Conservation (phyloP, 176 grass and related monocot species). For the Pontederia crassipes region DNA sequence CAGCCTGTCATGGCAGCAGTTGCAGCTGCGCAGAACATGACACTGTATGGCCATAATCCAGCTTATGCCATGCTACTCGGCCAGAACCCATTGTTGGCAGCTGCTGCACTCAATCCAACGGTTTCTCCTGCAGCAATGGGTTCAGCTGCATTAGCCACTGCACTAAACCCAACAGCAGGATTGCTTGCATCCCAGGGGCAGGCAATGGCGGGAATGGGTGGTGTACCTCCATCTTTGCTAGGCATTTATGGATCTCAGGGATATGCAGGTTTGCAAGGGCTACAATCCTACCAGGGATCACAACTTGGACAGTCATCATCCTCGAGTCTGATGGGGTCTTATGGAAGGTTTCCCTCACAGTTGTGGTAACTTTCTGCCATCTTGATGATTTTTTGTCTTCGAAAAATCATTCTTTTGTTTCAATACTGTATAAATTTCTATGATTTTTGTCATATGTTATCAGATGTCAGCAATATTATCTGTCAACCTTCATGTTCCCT, state of each 20-base stretch:
- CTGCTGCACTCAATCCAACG: slow-evolving; percentile 29
- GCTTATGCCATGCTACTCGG: slow-evolving; percentile 36
- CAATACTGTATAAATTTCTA: too few relatives aligned
- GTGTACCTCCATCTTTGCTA: background rate
- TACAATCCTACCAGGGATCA: slow-evolving; percentile 2
- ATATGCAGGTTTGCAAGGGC: background rate
- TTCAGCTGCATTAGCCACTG: slow-evolving; percentile 1
- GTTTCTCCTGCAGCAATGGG: background rate
- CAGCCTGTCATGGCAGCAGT: slow-evolving; percentile 8
- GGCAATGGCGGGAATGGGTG: background rate
- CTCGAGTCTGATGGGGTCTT: background rate
- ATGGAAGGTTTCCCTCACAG: slow-evolving; percentile 1
- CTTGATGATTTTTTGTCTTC: background rate
- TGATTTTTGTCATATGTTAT: too few relatives aligned
- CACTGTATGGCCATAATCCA: slow-evolving; percentile 28
- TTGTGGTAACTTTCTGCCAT: background rate
- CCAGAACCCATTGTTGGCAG: slow-evolving; percentile 44
- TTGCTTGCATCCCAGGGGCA: slow-evolving; percentile 12
- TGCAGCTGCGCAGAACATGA: slow-evolving; percentile 29
- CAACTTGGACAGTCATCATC: slow-evolving; percentile 3
- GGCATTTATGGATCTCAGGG: slow-evolving; percentile 7
- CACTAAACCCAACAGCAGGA: slow-evolving; percentile 1
- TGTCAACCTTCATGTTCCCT: too few relatives aligned
- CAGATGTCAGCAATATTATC: too few relatives aligned
- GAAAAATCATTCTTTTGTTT: background rate